Percentiles rank a stretch among this genome's conserved stretches.
These are phyloP conservation scores for Lactifluus pinguis DNA, from an alignment of 768 basidiomycete genomes.

Conservation along the genomic window DNA sequence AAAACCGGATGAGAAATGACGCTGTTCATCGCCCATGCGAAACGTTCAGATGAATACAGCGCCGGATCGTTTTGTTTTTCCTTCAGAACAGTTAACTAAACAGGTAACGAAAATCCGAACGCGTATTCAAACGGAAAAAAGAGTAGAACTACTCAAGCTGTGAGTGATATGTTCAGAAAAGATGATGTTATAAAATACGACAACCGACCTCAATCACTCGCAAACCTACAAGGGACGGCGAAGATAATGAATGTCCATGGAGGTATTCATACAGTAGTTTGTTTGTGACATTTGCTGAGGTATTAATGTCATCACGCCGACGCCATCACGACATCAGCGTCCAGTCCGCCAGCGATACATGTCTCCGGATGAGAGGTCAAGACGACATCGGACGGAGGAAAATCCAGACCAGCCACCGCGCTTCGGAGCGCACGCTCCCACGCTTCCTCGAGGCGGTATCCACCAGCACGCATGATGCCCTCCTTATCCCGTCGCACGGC, in stretches of 20 bases:
- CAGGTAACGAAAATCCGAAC: no score
- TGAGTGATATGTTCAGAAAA: no score
- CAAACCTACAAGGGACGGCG: no score
- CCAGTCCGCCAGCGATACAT: slow-evolving; percentile 6
- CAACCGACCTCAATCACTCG: no score
- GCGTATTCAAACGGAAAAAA: no score
- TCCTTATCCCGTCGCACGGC: slow-evolving; percentile 68
- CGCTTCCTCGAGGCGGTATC: slow-evolving; percentile 72
- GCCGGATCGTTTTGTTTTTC: no score
- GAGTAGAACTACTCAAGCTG: no score
- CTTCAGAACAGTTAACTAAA: no score
- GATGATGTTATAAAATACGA: no score
- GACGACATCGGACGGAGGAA: slow-evolving; percentile 22
- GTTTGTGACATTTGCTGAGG: background rate
- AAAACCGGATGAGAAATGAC: no score
- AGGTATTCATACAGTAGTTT: background rate
- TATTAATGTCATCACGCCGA: background rate
- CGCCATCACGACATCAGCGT: slow-evolving; percentile 41
- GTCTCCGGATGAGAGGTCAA: slow-evolving; percentile 29
- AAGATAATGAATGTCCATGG: background rate
- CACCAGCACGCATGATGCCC: slow-evolving; percentile 75
- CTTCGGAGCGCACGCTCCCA: slow-evolving; percentile 75
- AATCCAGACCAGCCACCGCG: slow-evolving; percentile 65
- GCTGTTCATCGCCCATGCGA: no score
- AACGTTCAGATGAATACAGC: no score